Conservation (phyloP, 2,329 filamentous ascomycete species). For the Aspergillus pseudonomiae region DNA sequence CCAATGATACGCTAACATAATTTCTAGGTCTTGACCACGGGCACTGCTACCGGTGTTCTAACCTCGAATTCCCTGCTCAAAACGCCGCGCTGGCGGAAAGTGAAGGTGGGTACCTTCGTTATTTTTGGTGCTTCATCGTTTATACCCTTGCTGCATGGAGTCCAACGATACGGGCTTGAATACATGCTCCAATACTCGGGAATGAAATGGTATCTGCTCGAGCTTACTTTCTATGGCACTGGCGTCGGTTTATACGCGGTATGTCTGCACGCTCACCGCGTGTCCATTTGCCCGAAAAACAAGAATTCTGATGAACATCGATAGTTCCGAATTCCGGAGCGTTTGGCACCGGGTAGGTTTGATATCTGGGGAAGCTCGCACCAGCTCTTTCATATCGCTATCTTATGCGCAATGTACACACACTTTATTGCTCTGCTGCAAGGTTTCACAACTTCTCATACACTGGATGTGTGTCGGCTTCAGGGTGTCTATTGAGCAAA, state of each 20-base stretch:
- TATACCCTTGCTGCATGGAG: constrained; percentile 9
- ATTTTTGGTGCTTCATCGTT: constrained; percentile 7
- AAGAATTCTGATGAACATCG: not conserved
- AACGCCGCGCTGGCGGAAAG: constrained; percentile 14
- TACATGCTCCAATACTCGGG: constrained; percentile 21
- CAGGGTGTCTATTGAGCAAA: constrained; percentile 7
- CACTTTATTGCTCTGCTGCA: constrained; percentile 8
- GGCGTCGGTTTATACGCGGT: constrained; percentile 11
- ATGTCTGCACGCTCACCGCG: constrained; percentile 4
- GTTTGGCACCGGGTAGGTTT: constrained; percentile 7
- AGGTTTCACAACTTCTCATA: constrained; percentile 9
- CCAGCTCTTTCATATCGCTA: constrained; percentile 10
- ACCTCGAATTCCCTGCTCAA: constrained; percentile 13
- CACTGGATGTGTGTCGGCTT: constrained; percentile 10
- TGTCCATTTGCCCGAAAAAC: not conserved
- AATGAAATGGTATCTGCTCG: constrained; percentile 23
- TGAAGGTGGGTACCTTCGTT: constrained; percentile 7
- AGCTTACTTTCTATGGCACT: constrained; percentile 20
- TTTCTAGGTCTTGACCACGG: constrained; percentile 8
- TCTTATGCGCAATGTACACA: constrained; percentile 12
- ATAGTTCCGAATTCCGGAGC: constrained; percentile 9
- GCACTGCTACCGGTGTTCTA: constrained; percentile 7
- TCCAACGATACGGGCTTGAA: constrained; percentile 9
- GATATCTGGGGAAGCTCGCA: constrained; percentile 12
- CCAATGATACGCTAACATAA: constrained; percentile 9